Evolutionary conservation across 1,284 basidiomycete genomes (phyloP).

Genomic region (Sanguinoderma infundibulare): DNA sequence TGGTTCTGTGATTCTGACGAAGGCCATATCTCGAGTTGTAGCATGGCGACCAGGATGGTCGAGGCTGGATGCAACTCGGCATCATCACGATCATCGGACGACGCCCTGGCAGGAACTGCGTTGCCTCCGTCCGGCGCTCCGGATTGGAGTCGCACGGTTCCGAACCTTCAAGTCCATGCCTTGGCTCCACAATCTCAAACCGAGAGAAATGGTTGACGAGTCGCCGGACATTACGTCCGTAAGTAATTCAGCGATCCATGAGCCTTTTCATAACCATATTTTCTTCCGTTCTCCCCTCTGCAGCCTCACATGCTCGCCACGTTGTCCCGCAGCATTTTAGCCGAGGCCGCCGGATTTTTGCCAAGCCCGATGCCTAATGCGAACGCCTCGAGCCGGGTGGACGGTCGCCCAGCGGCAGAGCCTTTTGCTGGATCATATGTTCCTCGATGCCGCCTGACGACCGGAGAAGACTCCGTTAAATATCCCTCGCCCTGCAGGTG

Average conservation of each 20-base stretch:
- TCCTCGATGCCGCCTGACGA: slow-evolving; percentile 20
- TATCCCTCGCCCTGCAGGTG: neutral
- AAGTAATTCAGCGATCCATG: neutral
- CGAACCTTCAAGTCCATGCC: no score
- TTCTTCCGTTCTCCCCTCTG: neutral
- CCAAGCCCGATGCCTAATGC: slow-evolving; percentile 21
- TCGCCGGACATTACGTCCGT: no score
- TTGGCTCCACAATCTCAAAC: no score
- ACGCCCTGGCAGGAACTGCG: neutral
- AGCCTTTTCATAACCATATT: neutral
- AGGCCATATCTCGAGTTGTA: neutral
- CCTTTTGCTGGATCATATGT: slow-evolving; percentile 19
- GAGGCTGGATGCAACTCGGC: neutral
- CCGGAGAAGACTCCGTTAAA: slow-evolving; percentile 15
- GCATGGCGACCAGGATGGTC: neutral
- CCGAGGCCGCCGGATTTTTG: slow-evolving; percentile 10
- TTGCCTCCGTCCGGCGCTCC: neutral
- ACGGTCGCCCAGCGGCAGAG: slow-evolving; percentile 16
- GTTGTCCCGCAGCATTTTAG: neutral
- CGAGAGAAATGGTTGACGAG: no score
- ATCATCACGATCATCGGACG: neutral
- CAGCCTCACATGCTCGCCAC: neutral
- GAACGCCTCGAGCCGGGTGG: slow-evolving; percentile 15
- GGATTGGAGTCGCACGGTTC: neutral
- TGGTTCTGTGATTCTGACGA: neutral